These are phyloP conservation scores for Rutstroemia sydowiana DNA, from an alignment of 2,329 filamentous ascomycete genomes.

Conservation along the genomic window DNA sequence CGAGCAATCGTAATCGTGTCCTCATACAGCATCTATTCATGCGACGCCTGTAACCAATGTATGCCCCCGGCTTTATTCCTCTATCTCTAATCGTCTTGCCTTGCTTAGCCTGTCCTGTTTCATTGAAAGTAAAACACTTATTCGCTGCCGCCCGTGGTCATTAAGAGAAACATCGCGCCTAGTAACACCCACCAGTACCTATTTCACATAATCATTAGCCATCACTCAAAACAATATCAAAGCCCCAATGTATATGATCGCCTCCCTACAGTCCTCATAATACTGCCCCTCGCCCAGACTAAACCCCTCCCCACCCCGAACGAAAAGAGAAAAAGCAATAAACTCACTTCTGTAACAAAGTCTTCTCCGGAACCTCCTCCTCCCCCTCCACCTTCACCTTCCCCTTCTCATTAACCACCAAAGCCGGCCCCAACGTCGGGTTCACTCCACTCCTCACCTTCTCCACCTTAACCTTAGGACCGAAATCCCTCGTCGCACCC, in stretches of 20 bases:
- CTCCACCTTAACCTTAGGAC: constrained; percentile 48
- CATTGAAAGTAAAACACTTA: constrained; percentile 20
- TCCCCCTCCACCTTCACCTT: not conserved
- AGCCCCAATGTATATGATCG: not conserved
- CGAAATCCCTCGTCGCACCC: constrained; percentile 58
- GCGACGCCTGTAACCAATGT: too few relatives aligned
- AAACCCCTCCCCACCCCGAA: too few relatives aligned
- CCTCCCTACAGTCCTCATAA: too few relatives aligned
- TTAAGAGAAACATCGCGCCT: constrained; percentile 45
- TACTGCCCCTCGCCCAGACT: too few relatives aligned
- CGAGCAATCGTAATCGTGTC: too few relatives aligned
- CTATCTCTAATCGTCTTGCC: not conserved
- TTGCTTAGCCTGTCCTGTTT: not conserved
- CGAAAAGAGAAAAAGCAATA: not conserved
- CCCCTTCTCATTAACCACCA: constrained; percentile 35
- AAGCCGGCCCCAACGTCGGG: constrained; percentile 55
- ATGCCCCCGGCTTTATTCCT: too few relatives aligned
- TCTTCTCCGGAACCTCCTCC: constrained; percentile 51
- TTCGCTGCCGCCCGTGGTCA: constrained; percentile 44
- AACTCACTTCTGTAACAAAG: constrained; percentile 58
- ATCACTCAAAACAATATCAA: not conserved
- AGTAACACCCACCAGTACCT: constrained; percentile 58
- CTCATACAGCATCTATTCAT: too few relatives aligned
- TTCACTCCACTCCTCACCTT: constrained; percentile 43
- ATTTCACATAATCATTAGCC: not conserved